Base-by-base conservation (phyloP, 148 eudicot genomes). In the Vaccinium corymbosum region DNA sequence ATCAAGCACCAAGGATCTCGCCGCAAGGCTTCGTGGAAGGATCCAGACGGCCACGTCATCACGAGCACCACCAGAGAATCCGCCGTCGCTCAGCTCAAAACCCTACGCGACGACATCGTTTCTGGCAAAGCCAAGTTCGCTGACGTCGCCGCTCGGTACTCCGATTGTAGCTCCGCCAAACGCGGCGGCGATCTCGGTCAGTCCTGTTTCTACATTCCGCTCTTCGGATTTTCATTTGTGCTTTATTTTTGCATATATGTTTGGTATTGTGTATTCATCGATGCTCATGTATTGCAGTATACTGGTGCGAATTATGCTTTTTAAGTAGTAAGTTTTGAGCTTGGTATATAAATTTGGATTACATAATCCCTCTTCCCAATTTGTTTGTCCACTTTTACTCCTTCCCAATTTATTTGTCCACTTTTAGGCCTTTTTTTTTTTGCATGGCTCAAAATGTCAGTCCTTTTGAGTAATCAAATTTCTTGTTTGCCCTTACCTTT, bases 151-250 rank as follows among this genome's bases (percentile, higher is more conserved):
- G 27, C 92, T 27, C 80, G 84, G 1, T 1, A 81, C 85, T 94
- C 98, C 32, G 95, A 95, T 84, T 95, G 98, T 55, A 94, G 91
- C 93, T 95, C 96, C 79, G 98, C 98, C 83, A 95, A 95, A 75
- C 98, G 98, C 85, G 94, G 95, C 81, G 98, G 98, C 70, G 98
- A 95, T 93, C 98, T 95, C 62, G 98, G 98, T 95, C 9, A 4
- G 85, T 59, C 16, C 38, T 27, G 32, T 80, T 52, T 29, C 80
- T 79, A 6, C 19, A 2, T 38, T 74, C 9, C 19, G 4, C 7
- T 74, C 20, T 9, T 42, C 0, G 46, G 1, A 42, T 38, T 17
- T 74, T 38, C 3, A 16, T 42, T 72, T 72, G 19, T 15, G 76
- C n/a, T 72, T 35, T 22, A n/a, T 42, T 22, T 42, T 22, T 0